A percentile compares a stretch with the other conserved stretches of the same genome.
Conservation (phyloP, 495 filamentous ascomycete genomes). For the Cenococcum geophilum region DNA sequence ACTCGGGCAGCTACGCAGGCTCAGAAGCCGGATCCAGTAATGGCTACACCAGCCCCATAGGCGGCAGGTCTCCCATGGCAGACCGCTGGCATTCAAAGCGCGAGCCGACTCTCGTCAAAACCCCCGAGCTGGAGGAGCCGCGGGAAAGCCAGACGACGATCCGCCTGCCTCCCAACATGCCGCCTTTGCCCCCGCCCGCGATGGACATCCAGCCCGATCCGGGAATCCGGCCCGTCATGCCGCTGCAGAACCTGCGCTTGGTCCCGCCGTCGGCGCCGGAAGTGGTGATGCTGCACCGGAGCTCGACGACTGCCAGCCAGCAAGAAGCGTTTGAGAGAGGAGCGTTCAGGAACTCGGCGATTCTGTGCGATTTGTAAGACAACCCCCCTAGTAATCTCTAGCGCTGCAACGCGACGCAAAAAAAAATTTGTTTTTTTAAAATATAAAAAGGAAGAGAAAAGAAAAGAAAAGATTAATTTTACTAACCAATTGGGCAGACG, state of each 20-base stretch:
- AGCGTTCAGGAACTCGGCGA: conserved; percentile 38
- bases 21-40: conserved; percentile 10
- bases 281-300: conserved; percentile 18
- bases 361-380: conserved; percentile 39
- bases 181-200: conserved; percentile 25
- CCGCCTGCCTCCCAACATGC: not conserved
- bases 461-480: no score
- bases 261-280: conserved; percentile 5
- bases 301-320: conserved; percentile 25
- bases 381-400: no score
- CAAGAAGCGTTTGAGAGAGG: conserved; percentile 34
- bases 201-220: conserved; percentile 15
- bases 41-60: conserved; percentile 13
- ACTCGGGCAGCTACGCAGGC: conserved; percentile 14
- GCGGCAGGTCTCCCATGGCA: conserved; percentile 8
- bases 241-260: conserved; percentile 10
- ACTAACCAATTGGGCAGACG: no score
- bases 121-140: conserved; percentile 9
- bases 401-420: no score
- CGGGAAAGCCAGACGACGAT: conserved; percentile 3
- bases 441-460: no score
- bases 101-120: conserved; percentile 4
- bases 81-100: conserved; percentile 10
- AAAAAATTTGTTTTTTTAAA: no score
- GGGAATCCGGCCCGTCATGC: conserved; percentile 3